Conservation (phyloP, 768 basidiomycete genomes). For the Rhizopogon rudus region DNA sequence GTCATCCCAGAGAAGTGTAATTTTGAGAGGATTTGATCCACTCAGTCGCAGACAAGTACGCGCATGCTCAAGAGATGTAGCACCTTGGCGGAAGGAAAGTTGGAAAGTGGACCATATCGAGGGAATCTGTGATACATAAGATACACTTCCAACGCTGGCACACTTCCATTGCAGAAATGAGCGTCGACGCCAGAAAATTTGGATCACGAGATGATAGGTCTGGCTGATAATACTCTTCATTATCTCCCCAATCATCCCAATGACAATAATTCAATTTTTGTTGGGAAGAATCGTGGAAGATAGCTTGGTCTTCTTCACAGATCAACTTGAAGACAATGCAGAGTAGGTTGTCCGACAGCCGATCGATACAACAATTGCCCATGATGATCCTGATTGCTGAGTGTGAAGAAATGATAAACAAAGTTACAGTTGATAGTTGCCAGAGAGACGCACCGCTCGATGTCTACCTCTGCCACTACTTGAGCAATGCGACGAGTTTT, state of each 20-base stretch:
- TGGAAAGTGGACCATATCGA: neutral
- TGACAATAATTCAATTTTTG: no score
- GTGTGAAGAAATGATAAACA: no score
- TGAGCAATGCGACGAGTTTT: no score
- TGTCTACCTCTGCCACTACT: no score
- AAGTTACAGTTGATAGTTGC: no score
- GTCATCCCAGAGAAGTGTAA: neutral
- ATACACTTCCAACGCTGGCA: neutral
- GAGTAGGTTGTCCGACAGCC: no score
- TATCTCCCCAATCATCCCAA: neutral
- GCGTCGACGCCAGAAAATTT: no score
- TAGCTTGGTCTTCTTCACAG: no score
- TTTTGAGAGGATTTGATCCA: neutral
- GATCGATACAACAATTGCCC: no score
- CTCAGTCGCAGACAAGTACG: neutral
- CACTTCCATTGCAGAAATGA: neutral
- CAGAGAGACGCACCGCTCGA: neutral
- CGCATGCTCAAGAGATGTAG: neutral
- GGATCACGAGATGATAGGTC: neutral
- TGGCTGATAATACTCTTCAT: neutral
- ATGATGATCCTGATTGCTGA: no score
- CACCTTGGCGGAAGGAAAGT: neutral
- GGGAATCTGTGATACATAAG: neutral
- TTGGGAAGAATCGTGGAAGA: no score
- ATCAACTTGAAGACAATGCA: no score